phyloP scores from a whole-genome alignment of 2,329 filamentous ascomycete genomes.

The Chrysoporthe deuterocubensis region DNA sequence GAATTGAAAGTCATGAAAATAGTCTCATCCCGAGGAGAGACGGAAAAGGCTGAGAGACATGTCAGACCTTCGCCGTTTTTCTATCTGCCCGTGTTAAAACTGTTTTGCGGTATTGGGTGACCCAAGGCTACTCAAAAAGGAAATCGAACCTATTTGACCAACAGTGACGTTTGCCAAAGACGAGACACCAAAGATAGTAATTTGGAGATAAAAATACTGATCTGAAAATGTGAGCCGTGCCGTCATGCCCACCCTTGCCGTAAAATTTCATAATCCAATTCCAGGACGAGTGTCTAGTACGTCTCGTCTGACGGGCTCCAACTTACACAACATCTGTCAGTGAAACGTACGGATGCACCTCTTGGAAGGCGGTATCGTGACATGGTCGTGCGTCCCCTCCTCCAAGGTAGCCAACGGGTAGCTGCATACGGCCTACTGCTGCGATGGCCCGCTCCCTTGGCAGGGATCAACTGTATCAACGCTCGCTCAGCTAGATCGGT shows the following conservation, averaged over 20 bases:
- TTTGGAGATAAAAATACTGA: not conserved
- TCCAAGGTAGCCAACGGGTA: constrained; percentile 19
- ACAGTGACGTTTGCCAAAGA: not conserved
- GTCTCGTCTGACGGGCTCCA: constrained; percentile 3
- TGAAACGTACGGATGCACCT: constrained; percentile 7
- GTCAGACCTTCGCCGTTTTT: not conserved
- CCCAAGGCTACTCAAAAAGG: not conserved
- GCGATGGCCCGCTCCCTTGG: not conserved
- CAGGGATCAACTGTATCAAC: constrained; percentile 13
- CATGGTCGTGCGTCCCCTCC: constrained; percentile 6
- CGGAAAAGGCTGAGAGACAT: not conserved
- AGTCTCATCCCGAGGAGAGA: not conserved
- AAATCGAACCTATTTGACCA: not conserved
- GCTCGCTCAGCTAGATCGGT: constrained; percentile 13
- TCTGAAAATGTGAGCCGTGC: not conserved
- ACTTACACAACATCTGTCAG: constrained; percentile 23
- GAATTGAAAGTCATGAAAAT: not conserved
- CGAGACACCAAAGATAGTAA: not conserved
- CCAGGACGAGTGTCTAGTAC: not conserved
- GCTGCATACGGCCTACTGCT: constrained; percentile 18
- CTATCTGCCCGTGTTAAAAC: not conserved
- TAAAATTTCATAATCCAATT: not conserved
- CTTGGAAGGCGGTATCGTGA: constrained; percentile 19
- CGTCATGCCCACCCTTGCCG: constrained; percentile 1
- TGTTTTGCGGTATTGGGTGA: not conserved